Base-by-base conservation (phyloP, 768 basidiomycete species). In the Termitomyces sp. region DNA sequence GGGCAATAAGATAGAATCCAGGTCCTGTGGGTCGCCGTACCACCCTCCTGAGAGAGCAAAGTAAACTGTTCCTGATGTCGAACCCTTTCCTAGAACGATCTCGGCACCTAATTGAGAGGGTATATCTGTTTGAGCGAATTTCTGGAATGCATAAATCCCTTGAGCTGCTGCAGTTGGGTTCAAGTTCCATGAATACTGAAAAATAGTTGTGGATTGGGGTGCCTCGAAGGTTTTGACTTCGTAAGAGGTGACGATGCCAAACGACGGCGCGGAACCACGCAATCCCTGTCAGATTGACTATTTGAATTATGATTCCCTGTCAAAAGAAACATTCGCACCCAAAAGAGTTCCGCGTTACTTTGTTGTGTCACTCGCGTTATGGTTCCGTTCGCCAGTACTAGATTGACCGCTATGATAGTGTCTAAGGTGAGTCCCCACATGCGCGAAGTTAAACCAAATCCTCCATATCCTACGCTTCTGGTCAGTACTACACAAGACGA, bases 381-480 rank as follows among this genome's bases (percentile, higher is more conserved):
- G 0, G 75, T 76, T 16, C 78, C 79, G 59, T 80, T 75, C 0
- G 81, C 78, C n/a, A 81, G 70, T 11, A 80, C 80, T 1, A 79
- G 63, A 30, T 76, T 71, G 13, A 77, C 67, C 0, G 76, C 73
- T 7, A 69, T 56, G 15, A 83, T 73, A 0, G 70, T 73, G 64
- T 86, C 84, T 5, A 82, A 65, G 0, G 78, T 71, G 4, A 85
- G 72, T 2, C 84, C 84, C 76, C 79, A 83, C 58, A 74, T 70
- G 7, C 82, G 70, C 2, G 78, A 76, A 0, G 75, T 74, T 59
- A 79, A 79, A 0, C 83, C 83, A 62, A 75, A 83, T 13, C 78
- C 82, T 13, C 82, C 80, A 57, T 74, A 78, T 1, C 66, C 74
- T 76, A 27, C 9, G 27, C 15, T 24, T 2, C 22, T 11, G 9